Conservation (phyloP, 345 rosid genomes). For the Angophora floribunda region DNA sequence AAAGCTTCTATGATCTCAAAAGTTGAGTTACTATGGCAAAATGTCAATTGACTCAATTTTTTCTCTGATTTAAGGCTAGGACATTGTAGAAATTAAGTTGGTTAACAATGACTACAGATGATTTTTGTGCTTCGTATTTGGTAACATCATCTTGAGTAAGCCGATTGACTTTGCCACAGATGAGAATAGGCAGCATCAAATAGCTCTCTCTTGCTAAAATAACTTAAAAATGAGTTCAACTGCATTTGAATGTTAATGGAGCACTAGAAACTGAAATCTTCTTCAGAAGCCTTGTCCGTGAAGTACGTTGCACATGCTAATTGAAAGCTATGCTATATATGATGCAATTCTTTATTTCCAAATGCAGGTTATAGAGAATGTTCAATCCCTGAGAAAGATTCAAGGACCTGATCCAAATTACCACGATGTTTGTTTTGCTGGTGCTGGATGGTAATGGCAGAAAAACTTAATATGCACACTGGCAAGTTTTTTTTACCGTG, state of each 20-base stretch:
- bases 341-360: neutral
- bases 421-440: conserved; percentile 76
- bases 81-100: neutral
- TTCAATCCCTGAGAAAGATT: conserved; percentile 48
- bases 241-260: neutral
- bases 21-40: neutral
- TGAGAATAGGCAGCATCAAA: neutral
- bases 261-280: neutral
- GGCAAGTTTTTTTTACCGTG: neutral
- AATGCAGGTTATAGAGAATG: conserved; percentile 47
- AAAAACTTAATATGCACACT: neutral
- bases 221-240: neutral
- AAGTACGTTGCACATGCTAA: neutral
- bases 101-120: neutral
- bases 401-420: conserved; percentile 85
- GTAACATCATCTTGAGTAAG: neutral
- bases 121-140: neutral
- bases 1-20: neutral
- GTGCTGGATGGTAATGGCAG: conserved; percentile 45
- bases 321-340: neutral
- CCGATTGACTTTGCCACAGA: neutral
- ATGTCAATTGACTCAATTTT: neutral
- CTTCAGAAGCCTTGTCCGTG: neutral
- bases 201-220: neutral
- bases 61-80: neutral